Evolutionary conservation across 495 filamentous ascomycete genomes (phyloP).

Genomic region (Beverwykella pulmonaria): DNA sequence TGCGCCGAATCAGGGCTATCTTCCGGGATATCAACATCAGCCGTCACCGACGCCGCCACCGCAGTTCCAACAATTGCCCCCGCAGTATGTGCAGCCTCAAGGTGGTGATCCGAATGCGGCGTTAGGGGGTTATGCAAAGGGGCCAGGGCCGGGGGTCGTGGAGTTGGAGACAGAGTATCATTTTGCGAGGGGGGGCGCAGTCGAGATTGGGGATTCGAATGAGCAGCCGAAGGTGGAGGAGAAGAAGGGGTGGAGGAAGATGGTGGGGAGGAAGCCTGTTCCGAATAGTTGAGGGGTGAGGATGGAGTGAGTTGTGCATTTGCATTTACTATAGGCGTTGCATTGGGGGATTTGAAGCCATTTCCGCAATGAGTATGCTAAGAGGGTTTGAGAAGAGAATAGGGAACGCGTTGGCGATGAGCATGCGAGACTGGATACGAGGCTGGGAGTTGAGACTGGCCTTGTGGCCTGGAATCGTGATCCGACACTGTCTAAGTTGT

Average conservation of each 20-base stretch:
- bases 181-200: constrained; percentile 25
- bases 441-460: too few species aligned
- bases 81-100: constrained; percentile 6
- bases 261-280: not conserved
- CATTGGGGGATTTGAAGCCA: too few species aligned
- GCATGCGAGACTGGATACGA: too few species aligned
- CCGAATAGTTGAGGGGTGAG: not conserved
- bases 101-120: not conserved
- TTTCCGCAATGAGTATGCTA: too few species aligned
- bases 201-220: constrained; percentile 22
- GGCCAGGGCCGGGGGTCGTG: constrained; percentile 11
- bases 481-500: too few species aligned
- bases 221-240: not conserved
- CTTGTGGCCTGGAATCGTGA: too few species aligned
- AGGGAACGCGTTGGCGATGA: too few species aligned
- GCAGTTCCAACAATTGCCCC: not conserved
- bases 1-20: constrained; percentile 5
- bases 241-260: not conserved
- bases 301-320: not conserved
- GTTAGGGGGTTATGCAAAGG: constrained; percentile 12
- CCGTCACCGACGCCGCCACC: not conserved
- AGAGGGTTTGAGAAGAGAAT: too few species aligned
- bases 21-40: constrained; percentile 14
- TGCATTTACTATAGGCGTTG: too few species aligned
- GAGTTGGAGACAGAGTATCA: constrained; percentile 32